phyloP scores from a whole-genome alignment of 176 grass and related monocot species.

The Zoysia pacifica region DNA sequence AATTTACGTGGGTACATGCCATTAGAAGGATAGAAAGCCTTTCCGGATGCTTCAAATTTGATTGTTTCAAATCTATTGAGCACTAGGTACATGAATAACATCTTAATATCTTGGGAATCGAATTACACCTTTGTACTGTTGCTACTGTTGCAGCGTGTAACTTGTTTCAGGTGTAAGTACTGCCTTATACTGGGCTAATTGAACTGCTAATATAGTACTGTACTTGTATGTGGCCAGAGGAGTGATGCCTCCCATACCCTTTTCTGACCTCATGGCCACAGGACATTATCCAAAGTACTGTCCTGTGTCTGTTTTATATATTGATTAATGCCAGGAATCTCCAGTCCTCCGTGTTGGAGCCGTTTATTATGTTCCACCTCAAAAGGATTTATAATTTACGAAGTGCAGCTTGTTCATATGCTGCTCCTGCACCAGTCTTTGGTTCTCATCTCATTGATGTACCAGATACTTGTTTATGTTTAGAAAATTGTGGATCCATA shows the following conservation, averaged over 20 bases:
- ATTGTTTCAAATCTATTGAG: neutral
- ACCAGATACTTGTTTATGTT: constrained; percentile 4
- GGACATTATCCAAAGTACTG: constrained; percentile 23
- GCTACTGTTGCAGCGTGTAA: neutral
- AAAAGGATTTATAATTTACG: constrained; percentile 15
- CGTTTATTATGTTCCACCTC: neutral
- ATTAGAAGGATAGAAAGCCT: constrained; percentile 7
- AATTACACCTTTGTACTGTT: neutral
- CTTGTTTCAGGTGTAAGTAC: constrained; percentile 6
- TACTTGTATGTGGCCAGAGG: constrained; percentile 32
- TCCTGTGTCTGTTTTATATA: constrained; percentile 18
- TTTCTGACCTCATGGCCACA: constrained; percentile 17
- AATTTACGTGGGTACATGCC: constrained; percentile 23
- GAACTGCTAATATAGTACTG: constrained; percentile 38
- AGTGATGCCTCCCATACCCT: constrained; percentile 3
- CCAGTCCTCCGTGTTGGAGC: neutral
- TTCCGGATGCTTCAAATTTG: constrained; percentile 18
- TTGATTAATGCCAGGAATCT: neutral
- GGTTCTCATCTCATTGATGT: neutral
- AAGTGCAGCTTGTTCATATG: neutral
- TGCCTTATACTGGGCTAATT: neutral
- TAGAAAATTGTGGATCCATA: neutral
- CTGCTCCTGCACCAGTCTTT: neutral
- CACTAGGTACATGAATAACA: neutral
- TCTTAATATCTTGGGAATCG: neutral